A percentile compares a stretch with the other conserved stretches of the same genome.
These are phyloP conservation scores for Bipolaris gigantea DNA, from an alignment of 2,329 filamentous ascomycete genomes.

Conservation along the genomic window DNA sequence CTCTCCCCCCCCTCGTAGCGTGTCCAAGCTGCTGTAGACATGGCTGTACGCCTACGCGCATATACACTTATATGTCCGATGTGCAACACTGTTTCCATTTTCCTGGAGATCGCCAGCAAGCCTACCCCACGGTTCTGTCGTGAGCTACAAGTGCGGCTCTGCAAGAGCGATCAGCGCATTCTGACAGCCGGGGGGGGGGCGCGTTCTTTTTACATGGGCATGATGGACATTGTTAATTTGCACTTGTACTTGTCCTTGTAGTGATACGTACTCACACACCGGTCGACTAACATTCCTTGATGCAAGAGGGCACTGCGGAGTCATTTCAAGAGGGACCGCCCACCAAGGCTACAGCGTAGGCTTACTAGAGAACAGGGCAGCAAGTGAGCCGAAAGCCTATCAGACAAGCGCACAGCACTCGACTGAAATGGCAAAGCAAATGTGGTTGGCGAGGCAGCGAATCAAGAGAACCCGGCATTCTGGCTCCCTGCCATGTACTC, in stretches of 20 bases:
- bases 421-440: conserved; percentile 8
- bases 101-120: conserved; percentile 26
- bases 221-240: neutral
- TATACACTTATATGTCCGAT: conserved; percentile 6
- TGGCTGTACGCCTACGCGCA: neutral
- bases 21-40: conserved; percentile 2
- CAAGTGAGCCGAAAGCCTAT: conserved; percentile 11
- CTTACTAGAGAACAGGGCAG: conserved; percentile 7
- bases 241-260: neutral
- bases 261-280: too few species aligned
- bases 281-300: neutral
- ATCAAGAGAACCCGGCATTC: conserved; percentile 17
- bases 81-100: conserved; percentile 19
- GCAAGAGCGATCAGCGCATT: conserved; percentile 7
- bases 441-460: conserved; percentile 22
- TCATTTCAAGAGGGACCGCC: neutral
- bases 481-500: conserved; percentile 10
- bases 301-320: neutral
- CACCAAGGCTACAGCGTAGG: conserved; percentile 6
- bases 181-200: conserved; percentile 11
- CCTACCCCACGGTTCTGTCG: conserved; percentile 21
- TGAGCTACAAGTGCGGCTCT: conserved; percentile 30
- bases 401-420: conserved; percentile 6
- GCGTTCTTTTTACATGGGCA: conserved; percentile 6
- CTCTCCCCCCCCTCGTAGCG: neutral